Conservation (phyloP, 164 flowering plant genomes). For the Sextonia rubra region DNA sequence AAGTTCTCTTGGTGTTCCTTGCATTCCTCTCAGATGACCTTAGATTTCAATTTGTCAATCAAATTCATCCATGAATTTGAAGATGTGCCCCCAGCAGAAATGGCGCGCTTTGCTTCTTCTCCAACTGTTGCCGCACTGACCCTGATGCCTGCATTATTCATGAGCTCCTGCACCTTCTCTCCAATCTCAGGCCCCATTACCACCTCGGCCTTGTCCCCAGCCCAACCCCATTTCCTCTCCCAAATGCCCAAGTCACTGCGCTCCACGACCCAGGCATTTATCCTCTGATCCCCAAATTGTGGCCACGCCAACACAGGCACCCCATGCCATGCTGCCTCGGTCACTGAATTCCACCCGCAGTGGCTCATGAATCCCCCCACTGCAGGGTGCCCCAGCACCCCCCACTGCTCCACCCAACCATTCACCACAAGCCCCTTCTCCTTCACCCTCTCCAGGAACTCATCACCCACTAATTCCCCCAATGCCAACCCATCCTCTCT, state of each 20-base stretch:
- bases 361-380: slow-evolving; percentile 38
- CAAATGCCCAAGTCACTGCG: slow-evolving; percentile 26
- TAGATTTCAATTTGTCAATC: too few species aligned
- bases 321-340: slow-evolving; percentile 28
- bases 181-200: slow-evolving; percentile 25
- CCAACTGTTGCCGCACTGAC: slow-evolving; percentile 8
- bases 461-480: slow-evolving; percentile 14
- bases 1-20: too few species aligned
- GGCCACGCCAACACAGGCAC: slow-evolving; percentile 36
- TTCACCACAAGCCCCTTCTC: slow-evolving; percentile 23
- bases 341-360: slow-evolving; percentile 40
- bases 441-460: slow-evolving; percentile 19
- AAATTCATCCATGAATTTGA: not conserved
- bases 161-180: slow-evolving; percentile 17
- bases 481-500: slow-evolving; percentile 26
- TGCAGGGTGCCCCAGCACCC: slow-evolving; percentile 20
- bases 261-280: slow-evolving; percentile 29
- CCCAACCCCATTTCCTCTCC: slow-evolving; percentile 26
- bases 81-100: slow-evolving; percentile 15
- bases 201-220: slow-evolving; percentile 1
- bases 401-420: slow-evolving; percentile 28
- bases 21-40: too few species aligned
- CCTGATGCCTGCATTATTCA: slow-evolving; percentile 19
- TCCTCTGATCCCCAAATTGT: slow-evolving; percentile 29
- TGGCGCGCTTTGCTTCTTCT: slow-evolving; percentile 27